These are phyloP conservation scores for Ophiocordyceps camponoti-floridani DNA, from an alignment of 2,329 filamentous ascomycete species.

Conservation along the genomic window DNA sequence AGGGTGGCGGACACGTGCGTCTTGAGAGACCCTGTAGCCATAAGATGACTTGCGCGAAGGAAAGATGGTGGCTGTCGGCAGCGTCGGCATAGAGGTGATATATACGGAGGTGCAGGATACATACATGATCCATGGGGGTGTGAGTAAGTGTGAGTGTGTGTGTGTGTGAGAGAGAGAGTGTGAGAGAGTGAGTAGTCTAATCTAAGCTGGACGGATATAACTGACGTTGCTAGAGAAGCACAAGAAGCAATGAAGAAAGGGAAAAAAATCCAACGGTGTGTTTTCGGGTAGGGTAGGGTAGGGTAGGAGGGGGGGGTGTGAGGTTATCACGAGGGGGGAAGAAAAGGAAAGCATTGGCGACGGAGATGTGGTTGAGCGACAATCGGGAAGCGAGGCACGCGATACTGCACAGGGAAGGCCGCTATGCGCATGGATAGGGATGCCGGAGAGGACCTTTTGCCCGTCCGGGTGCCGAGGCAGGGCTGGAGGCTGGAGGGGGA, in stretches of 20 bases:
- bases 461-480: background rate
- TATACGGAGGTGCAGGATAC: background rate
- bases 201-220: too few species aligned
- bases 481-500: too few species aligned
- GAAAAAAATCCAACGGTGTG: too few species aligned
- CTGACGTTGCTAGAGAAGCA: too few species aligned
- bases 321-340: background rate
- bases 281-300: too few species aligned
- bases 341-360: background rate
- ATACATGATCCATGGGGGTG: background rate
- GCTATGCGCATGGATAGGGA: background rate
- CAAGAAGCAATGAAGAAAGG: too few species aligned
- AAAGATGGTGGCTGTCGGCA: conserved; percentile 6
- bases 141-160: background rate
- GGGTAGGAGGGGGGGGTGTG: background rate
- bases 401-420: background rate
- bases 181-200: too few species aligned
- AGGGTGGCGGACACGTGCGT: conserved; percentile 5
- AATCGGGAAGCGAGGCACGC: background rate
- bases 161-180: background rate
- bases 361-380: background rate
- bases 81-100: conserved; percentile 4
- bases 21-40: conserved; percentile 1
- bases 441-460: background rate
- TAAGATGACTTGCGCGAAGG: conserved; percentile 4